These are phyloP conservation scores for Calophaca sinica DNA, from an alignment of 306 rosid species.

Conservation along the genomic window DNA sequence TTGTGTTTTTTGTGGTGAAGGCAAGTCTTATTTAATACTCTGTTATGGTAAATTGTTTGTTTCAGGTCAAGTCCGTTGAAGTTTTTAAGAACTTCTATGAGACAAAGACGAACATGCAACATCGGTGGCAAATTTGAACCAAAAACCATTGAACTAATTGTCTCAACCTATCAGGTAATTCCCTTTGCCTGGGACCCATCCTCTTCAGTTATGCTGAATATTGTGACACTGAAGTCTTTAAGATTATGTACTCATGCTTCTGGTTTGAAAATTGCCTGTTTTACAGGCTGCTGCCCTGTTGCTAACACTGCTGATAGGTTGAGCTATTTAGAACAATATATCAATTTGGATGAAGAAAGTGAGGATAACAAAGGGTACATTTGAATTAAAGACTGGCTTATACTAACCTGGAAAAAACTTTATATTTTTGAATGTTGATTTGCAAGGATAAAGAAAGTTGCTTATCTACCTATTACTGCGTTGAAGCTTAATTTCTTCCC, in stretches of 20 bases:
- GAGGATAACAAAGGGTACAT: no score
- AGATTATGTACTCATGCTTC: slow-evolving; percentile 5
- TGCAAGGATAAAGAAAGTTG: no score
- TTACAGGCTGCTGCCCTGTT: slow-evolving; percentile 82
- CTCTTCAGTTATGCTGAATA: slow-evolving; percentile 10
- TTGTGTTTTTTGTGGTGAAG: slow-evolving; percentile 23
- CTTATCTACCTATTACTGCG: no score
- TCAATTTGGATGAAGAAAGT: no score
- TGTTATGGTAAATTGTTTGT: slow-evolving; percentile 24
- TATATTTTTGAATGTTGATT: no score
- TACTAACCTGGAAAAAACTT: no score
- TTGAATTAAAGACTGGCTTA: no score
- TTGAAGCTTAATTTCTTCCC: no score
- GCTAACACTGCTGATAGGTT: slow-evolving; percentile 76
- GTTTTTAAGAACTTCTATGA: slow-evolving; percentile 80
- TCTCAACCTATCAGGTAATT: slow-evolving; percentile 84
- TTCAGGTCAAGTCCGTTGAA: slow-evolving; percentile 85
- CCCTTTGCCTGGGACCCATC: background rate
- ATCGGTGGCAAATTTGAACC: slow-evolving; percentile 74
- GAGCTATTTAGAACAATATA: slow-evolving; percentile 64
- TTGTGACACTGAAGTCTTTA: slow-evolving; percentile 5
- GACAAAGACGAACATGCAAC: slow-evolving; percentile 73
- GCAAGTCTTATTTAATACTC: background rate
- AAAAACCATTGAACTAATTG: slow-evolving; percentile 74
- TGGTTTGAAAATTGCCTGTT: slow-evolving; percentile 27